A percentile compares a stretch with the other conserved stretches of the same genome.
phyloP scores from a whole-genome alignment of 1,139 yeast genomes.

The Hemisphaericaspora xylofermentans region DNA sequence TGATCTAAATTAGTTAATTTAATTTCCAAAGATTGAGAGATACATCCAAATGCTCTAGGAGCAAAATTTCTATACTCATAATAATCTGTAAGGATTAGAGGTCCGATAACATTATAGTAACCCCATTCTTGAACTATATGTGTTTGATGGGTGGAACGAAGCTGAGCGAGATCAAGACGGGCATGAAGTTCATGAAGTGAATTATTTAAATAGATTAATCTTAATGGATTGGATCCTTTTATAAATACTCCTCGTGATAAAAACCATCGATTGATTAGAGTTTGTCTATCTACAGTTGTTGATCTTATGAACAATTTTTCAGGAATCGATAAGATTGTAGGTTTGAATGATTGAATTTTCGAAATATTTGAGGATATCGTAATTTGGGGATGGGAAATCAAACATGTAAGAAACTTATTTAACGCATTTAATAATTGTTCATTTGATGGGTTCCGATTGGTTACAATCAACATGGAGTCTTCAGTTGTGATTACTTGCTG shows the following conservation, averaged over 20 bases:
- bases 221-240: background rate
- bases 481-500: conserved; percentile 35
- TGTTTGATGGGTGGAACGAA: conserved; percentile 48
- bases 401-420: conserved; percentile 30
- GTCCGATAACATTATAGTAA: conserved; percentile 51
- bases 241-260: conserved; percentile 5
- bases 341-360: conserved; percentile 8
- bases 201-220: conserved; percentile 4
- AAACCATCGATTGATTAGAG: background rate
- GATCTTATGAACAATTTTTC: conserved; percentile 1
- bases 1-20: conserved; percentile 37
- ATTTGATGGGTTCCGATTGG: conserved; percentile 14
- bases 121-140: conserved; percentile 56
- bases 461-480: conserved; percentile 47
- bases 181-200: background rate
- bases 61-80: conserved; percentile 56
- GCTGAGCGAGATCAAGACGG: conserved; percentile 7
- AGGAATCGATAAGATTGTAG: conserved; percentile 23
- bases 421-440: conserved; percentile 28
- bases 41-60: conserved; percentile 40
- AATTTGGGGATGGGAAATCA: conserved; percentile 26
- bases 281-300: background rate
- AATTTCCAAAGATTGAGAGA: conserved; percentile 51
- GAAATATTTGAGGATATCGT: conserved; percentile 13
- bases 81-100: conserved; percentile 56